These are phyloP conservation scores for Secale cereale DNA, from an alignment of 176 grass and related monocot genomes.

Conservation along the genomic window DNA sequence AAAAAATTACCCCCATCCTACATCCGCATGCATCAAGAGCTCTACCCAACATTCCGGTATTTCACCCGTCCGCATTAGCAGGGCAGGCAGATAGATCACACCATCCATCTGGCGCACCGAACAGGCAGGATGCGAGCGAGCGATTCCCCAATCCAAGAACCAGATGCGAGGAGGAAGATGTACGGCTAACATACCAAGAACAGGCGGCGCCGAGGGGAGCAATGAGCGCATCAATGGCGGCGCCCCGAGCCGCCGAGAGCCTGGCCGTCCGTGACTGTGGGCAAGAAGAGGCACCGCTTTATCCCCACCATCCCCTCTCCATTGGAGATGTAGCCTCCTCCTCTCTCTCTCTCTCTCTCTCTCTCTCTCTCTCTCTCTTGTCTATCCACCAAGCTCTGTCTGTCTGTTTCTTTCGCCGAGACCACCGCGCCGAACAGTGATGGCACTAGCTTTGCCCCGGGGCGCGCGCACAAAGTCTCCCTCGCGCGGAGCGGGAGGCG, in stretches of 20 bases:
- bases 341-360: conserved; percentile 20
- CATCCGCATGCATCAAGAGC: neutral
- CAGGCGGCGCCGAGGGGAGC: neutral
- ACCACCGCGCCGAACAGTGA: conserved; percentile 22
- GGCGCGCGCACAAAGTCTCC: conserved; percentile 22
- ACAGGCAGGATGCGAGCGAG: neutral
- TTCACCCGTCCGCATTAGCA: neutral
- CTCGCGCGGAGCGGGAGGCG: neutral
- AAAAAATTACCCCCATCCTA: neutral
- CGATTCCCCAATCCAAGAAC: neutral
- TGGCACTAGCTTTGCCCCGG: conserved; percentile 33
- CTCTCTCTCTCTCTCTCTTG: conserved; percentile 4
- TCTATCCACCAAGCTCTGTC: conserved; percentile 6
- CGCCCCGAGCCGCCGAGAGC: neutral
- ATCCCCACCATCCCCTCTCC: conserved; percentile 4
- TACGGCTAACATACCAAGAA: neutral
- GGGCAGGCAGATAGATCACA: neutral
- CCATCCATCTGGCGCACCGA: neutral
- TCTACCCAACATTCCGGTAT: neutral
- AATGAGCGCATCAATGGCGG: neutral
- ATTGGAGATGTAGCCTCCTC: conserved; percentile 19
- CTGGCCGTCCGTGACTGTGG: neutral
- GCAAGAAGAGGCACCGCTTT: conserved; percentile 4
- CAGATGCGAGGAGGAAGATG: neutral
- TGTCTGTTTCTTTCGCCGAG: neutral